Base-by-base conservation (phyloP, 768 basidiomycete genomes). In the Lactifluus pinguis region DNA sequence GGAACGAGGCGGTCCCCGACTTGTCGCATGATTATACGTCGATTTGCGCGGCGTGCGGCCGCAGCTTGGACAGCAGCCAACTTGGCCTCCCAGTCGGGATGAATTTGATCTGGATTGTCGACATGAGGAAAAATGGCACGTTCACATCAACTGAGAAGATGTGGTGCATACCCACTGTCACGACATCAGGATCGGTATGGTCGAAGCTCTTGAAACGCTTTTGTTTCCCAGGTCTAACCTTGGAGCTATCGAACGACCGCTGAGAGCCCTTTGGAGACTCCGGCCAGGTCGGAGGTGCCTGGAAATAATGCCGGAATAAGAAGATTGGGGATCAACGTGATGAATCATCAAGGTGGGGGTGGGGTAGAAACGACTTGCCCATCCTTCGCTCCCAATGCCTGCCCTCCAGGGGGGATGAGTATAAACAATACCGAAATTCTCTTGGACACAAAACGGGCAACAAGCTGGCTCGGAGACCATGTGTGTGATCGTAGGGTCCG, bases 11-110 rank as follows among this genome's bases (percentile, higher is more conserved):
- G 84, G 73, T 98, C 97, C 57, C 97, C 97, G 36, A 98, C 92
- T 73, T 98, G 93, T 48, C 97, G 85, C 94, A 99, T 98, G 57
- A 99, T 89, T 71, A 98, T 95, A 49, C 97, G 82, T 69, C 97
- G 80, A 70, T 95, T 95, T 9, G 97, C 97, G 30, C 95, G 86
- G 61, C 97, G 83, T n/a, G 92, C 85, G 39, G 93, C 95, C n/a
- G 92, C 87, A 36, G 97, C 95, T 60, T 90, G 87, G 48, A 98
- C 92, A 41, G 93, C 86, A 50, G 92, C 93, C 42, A 98, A 75
- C 73, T 98, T 98, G 47, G 86, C 83, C 76, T 98, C 95, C 97
- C 97, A 98, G 72, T 98, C 95, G 1, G 97, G 95, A 55, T 94
- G 88, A 61, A 98, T 94, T 74, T 93, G 87, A 76, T 99, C 97